Evolutionary conservation across 2,329 filamentous ascomycete species (phyloP), one percentile per base, ranked within the genome.

Genomic region (Xylaria hypoxylon): DNA sequence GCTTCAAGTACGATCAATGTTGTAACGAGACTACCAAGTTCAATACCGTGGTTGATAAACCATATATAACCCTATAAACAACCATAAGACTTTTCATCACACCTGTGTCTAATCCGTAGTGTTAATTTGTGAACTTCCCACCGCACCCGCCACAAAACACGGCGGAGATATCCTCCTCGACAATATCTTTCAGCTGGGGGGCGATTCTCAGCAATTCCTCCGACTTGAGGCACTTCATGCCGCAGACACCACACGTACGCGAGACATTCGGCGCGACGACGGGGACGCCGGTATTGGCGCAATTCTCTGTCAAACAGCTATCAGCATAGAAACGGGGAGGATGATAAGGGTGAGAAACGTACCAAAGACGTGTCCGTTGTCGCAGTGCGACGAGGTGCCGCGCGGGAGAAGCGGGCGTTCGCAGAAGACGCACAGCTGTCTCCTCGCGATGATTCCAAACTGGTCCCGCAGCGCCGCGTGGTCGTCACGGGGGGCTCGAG

Each of bases 241-340:
- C 83, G 70, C 87, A 89, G 2, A 88, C 83, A 22, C 83, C 84
- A 59, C 87, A 89, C 2, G 83, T 81, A 38, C 82, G 79, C 0
- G 86, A 87, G 52, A 84, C 80, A 2, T 84, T 85, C 0, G 86
- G 86, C 1, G 80, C 81, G 64, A 86, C 78, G 68, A 89, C 86
- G 13, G 86, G 83, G 7, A 89, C 75, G 1, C 85, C 84, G 0
- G 84, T 86, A 0, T 83, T 81, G 0, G 83, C 83, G 65, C 87
- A 89, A 1, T 80, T 83, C n/a, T 83, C 85, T 86, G 5, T 28
- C 48, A 44, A 15, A 48, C 50, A 40, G 33, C 7, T 1, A 42
- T 62, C 17, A 57, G 28, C 13, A 13, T 3, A 40, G 1, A 3
- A 17, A 35, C 2, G 38, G 31, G 19, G 13, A 28, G 19, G n/a